Evolutionary conservation across 805 yeast genomes (phyloP).

Genomic region (Nakazawaea holstii): DNA sequence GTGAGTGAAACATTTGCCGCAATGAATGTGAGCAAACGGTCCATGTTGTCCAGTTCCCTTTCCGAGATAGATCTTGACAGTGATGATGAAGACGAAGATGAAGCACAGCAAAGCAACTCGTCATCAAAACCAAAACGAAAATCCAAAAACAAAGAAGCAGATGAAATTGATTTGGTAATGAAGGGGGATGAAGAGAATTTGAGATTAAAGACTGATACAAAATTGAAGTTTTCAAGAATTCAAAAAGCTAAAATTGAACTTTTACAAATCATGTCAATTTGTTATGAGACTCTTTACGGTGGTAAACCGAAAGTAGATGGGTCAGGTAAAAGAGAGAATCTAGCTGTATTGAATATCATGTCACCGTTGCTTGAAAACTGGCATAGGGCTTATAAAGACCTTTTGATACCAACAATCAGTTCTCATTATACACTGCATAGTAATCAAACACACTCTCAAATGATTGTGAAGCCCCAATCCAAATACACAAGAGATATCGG

Average conservation of each 20-base stretch:
- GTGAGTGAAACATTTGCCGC: conserved; percentile 79
- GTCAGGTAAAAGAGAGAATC: conserved; percentile 55
- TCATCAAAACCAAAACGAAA: not conserved
- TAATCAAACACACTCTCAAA: conserved; percentile 13
- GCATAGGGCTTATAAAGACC: conserved; percentile 56
- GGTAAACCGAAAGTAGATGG: conserved; percentile 49
- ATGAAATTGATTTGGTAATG: conserved; percentile 16
- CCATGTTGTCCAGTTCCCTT: conserved; percentile 70
- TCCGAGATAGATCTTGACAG: conserved; percentile 57
- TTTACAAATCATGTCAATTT: conserved; percentile 71
- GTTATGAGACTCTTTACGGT: conserved; percentile 79
- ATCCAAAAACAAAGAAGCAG: conserved; percentile 8
- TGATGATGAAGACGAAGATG: conserved; percentile 29
- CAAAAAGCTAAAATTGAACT: conserved; percentile 81
- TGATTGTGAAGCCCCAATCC: conserved; percentile 25
- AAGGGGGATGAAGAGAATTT: conserved; percentile 26
- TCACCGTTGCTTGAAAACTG: conserved; percentile 77
- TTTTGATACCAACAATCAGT: conserved; percentile 44
- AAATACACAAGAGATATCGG: conserved; percentile 33
- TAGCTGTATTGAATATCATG: conserved; percentile 66
- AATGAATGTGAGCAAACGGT: conserved; percentile 71
- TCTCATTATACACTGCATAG: conserved; percentile 23
- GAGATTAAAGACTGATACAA: conserved; percentile 21
- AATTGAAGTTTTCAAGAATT: conserved; percentile 46
- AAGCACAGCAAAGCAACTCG: conserved; percentile 11